Percentiles rank a stretch among this genome's conserved stretches.
Conservation (phyloP, 2,329 filamentous ascomycete genomes). For the Phaeoacremonium minimum region DNA sequence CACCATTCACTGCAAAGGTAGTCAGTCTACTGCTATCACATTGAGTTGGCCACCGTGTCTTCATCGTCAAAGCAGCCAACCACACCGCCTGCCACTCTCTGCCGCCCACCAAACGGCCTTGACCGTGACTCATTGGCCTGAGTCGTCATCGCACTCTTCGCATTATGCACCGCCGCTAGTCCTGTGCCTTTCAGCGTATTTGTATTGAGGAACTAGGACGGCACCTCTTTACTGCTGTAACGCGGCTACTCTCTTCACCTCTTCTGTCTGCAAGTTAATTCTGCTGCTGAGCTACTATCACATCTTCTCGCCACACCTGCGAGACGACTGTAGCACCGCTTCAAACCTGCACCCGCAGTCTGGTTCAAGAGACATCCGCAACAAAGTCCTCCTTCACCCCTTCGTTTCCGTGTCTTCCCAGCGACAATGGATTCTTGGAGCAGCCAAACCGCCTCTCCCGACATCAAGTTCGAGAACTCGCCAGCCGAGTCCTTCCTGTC, state of each 20-base stretch:
- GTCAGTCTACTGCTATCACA: neutral
- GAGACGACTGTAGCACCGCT: too few relatives aligned
- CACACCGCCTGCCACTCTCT: too few relatives aligned
- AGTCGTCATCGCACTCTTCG: constrained; percentile 19
- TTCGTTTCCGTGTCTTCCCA: constrained; percentile 5
- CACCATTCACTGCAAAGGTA: too few relatives aligned
- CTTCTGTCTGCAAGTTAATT: too few relatives aligned
- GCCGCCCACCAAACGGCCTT: too few relatives aligned
- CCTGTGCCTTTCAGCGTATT: constrained; percentile 16
- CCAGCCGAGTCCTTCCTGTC: constrained; percentile 52
- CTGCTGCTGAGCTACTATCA: too few relatives aligned
- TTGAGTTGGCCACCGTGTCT: constrained; percentile 17
- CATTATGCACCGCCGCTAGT: constrained; percentile 16
- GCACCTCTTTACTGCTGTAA: too few relatives aligned
- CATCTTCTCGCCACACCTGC: too few relatives aligned
- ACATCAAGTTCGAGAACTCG: constrained; percentile 49
- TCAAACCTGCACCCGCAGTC: too few relatives aligned
- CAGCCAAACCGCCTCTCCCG: constrained; percentile 32
- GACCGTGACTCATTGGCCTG: constrained; percentile 17
- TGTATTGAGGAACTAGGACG: constrained; percentile 32
- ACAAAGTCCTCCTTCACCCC: constrained; percentile 12
- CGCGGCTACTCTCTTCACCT: too few relatives aligned
- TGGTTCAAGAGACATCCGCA: too few relatives aligned
- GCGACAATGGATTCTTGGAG: constrained; percentile 34
- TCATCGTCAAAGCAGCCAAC: too few relatives aligned